These are phyloP conservation scores for Catharanthus roseus DNA, from an alignment of 257 asterid species.

Conservation along the genomic window DNA sequence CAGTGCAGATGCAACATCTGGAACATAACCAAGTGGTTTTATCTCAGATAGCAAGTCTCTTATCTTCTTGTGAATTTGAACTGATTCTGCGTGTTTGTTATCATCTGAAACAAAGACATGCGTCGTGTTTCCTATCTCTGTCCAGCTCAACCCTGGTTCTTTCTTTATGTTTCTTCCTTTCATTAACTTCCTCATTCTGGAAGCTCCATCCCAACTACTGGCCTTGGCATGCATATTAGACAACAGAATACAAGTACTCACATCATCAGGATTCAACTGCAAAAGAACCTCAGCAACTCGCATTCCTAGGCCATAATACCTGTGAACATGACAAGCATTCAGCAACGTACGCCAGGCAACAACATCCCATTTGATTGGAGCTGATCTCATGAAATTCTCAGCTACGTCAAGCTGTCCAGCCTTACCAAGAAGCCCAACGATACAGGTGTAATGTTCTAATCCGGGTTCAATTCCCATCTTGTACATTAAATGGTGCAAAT, in stretches of 20 bases:
- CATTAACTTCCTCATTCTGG: slow-evolving; percentile 45
- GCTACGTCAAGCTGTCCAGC: slow-evolving; percentile 74
- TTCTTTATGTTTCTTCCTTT: slow-evolving; percentile 62
- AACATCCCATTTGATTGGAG: slow-evolving; percentile 57
- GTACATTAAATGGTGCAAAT: slow-evolving; percentile 48
- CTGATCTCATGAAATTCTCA: slow-evolving; percentile 49
- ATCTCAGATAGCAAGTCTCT: slow-evolving; percentile 51
- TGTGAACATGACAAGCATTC: slow-evolving; percentile 71
- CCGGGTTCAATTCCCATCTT: slow-evolving; percentile 61
- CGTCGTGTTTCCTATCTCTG: slow-evolving; percentile 57
- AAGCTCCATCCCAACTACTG: slow-evolving; percentile 74
- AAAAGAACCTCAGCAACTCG: slow-evolving; percentile 47
- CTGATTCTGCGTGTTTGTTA: slow-evolving; percentile 46
- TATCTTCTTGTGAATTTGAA: slow-evolving; percentile 48
- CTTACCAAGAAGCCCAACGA: slow-evolving; percentile 65
- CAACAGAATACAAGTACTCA: slow-evolving; percentile 57
- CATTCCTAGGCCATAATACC: slow-evolving; percentile 53
- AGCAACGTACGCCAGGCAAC: slow-evolving; percentile 86
- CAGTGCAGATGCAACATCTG: slow-evolving; percentile 47
- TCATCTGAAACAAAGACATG: slow-evolving; percentile 67
- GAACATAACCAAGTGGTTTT: slow-evolving; percentile 56
- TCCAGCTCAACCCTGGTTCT: slow-evolving; percentile 97
- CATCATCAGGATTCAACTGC: slow-evolving; percentile 58
- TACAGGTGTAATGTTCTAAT: slow-evolving; percentile 76
- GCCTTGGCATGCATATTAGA: slow-evolving; percentile 79